phyloP scores from a whole-genome alignment of 768 basidiomycete species.

The Mycena latifolia region DNA sequence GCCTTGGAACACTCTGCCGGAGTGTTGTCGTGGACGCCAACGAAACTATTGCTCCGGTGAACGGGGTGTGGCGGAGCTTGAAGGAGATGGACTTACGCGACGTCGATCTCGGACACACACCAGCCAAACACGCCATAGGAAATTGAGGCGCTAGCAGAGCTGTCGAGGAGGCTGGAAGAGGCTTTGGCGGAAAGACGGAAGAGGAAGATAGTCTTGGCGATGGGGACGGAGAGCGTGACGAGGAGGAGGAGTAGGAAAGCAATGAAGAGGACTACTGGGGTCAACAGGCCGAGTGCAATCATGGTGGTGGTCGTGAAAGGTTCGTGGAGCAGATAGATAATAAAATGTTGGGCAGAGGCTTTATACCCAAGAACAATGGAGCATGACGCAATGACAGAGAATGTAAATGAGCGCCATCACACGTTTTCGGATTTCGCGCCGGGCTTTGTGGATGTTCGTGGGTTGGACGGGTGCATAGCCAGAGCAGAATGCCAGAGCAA shows the following conservation, averaged over 20 bases:
- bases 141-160: slow-evolving; percentile 50
- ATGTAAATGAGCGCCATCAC: no score
- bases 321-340: slow-evolving; percentile 17
- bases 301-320: slow-evolving; percentile 30
- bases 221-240: slow-evolving; percentile 71
- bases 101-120: slow-evolving; percentile 61
- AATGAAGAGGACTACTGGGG: slow-evolving; percentile 59
- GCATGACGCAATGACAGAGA: slow-evolving; percentile 19
- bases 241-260: slow-evolving; percentile 74
- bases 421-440: no score
- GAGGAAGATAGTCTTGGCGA: slow-evolving; percentile 67
- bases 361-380: slow-evolving; percentile 21
- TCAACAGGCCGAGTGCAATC: slow-evolving; percentile 42
- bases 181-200: slow-evolving; percentile 59
- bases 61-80: slow-evolving; percentile 21
- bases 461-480: no score
- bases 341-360: not conserved
- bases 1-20: slow-evolving; percentile 59
- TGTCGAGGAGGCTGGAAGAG: slow-evolving; percentile 46
- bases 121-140: slow-evolving; percentile 73
- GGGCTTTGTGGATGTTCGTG: no score
- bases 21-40: slow-evolving; percentile 54
- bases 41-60: slow-evolving; percentile 47
- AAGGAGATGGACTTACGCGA: slow-evolving; percentile 51
- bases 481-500: no score